phyloP scores from a whole-genome alignment of 257 asterid species.

The Solanum neorickii region DNA sequence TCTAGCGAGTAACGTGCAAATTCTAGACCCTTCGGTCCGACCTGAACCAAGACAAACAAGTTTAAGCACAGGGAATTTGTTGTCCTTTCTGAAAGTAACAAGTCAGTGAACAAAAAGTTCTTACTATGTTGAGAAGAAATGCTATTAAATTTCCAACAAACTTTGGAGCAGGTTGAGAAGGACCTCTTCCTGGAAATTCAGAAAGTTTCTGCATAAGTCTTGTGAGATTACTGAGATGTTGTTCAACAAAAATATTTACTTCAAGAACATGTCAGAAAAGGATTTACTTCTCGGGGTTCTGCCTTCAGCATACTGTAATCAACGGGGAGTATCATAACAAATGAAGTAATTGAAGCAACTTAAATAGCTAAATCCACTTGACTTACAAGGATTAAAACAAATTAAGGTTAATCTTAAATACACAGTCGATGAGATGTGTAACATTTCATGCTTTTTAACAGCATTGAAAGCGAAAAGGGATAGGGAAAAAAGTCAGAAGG shows the following conservation, averaged over 20 bases:
- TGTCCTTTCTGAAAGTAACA: background rate
- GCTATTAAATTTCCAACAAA: slow-evolving; percentile 77
- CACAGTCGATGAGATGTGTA: background rate
- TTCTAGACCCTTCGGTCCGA: slow-evolving; percentile 95
- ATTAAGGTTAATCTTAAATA: background rate
- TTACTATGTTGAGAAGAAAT: slow-evolving; percentile 68
- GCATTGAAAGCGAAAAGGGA: background rate
- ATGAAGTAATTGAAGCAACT: background rate
- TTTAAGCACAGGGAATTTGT: background rate
- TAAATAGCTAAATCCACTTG: background rate
- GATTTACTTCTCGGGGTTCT: background rate
- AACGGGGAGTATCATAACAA: background rate
- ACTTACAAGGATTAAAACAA: background rate
- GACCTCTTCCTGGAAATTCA: slow-evolving; percentile 63
- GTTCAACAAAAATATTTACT: background rate
- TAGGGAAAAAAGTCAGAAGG: background rate
- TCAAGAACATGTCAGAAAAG: background rate
- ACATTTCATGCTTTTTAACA: background rate
- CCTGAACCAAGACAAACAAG: slow-evolving; percentile 27
- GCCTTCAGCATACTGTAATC: background rate
- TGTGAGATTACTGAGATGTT: background rate
- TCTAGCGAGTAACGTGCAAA: slow-evolving; percentile 94
- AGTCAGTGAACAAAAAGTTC: slow-evolving; percentile 1
- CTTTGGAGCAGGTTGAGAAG: slow-evolving; percentile 78
- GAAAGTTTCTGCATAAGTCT: background rate